These are phyloP conservation scores for Stagonosporopsis tanaceti DNA, from an alignment of 2,329 filamentous ascomycete species.

Conservation along the genomic window DNA sequence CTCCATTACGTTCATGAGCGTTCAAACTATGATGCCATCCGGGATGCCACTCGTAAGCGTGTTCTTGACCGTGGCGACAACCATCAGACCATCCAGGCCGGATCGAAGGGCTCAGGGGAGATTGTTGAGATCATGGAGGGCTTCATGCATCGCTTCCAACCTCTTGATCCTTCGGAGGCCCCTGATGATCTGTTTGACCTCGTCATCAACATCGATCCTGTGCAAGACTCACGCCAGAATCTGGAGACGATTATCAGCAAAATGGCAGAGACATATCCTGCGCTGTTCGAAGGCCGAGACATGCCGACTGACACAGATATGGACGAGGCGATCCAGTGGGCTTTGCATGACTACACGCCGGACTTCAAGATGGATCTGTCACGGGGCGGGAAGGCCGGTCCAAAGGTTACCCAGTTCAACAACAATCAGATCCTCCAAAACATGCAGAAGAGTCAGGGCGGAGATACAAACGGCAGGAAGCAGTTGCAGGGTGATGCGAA, in stretches of 20 bases:
- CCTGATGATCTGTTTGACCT: conserved; percentile 86
- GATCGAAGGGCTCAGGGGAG: conserved; percentile 73
- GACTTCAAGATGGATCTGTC: conserved; percentile 78
- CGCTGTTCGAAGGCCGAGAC: conserved; percentile 66
- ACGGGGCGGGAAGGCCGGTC: conserved; percentile 46
- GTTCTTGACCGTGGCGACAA: conserved; percentile 91
- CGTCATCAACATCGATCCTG: conserved; percentile 84
- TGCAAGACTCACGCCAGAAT: conserved; percentile 80
- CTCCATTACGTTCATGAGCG: conserved; percentile 85
- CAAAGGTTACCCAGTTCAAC: conserved; percentile 37
- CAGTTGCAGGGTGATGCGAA: conserved; percentile 47
- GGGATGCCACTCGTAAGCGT: conserved; percentile 76
- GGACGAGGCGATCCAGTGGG: conserved; percentile 78
- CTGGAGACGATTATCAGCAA: conserved; percentile 78
- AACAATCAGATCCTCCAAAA: conserved; percentile 47
- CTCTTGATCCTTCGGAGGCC: conserved; percentile 68
- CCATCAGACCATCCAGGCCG: conserved; percentile 94
- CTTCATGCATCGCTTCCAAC: conserved; percentile 86
- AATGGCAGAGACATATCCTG: conserved; percentile 80
- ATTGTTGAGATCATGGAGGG: conserved; percentile 93
- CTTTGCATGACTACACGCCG: conserved; percentile 79
- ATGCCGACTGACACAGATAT: conserved; percentile 77
- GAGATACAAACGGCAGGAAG: conserved; percentile 17
- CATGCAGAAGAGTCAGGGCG: conserved; percentile 39
- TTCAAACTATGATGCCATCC: conserved; percentile 72